These are phyloP conservation scores for Scenedesmus sp. DNA, from an alignment of 163 green algal species.

Conservation along the genomic window DNA sequence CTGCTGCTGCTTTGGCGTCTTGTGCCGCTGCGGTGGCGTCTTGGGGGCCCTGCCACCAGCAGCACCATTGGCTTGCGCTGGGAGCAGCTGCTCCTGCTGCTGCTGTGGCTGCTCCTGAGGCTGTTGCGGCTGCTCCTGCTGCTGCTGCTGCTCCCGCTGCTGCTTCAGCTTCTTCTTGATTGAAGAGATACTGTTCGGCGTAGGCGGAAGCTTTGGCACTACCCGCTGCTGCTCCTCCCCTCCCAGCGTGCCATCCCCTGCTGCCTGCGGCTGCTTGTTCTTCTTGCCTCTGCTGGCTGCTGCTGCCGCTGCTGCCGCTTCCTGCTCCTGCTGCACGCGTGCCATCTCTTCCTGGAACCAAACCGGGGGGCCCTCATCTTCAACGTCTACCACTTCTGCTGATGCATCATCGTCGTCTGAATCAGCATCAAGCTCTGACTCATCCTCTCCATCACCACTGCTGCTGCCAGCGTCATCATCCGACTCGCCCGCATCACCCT, in stretches of 20 bases:
- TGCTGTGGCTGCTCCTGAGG: slow-evolving; percentile 36
- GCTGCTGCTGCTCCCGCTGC: slow-evolving; percentile 32
- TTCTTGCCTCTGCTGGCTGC: background rate
- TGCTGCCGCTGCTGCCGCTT: slow-evolving; percentile 1
- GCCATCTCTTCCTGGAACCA: slow-evolving; percentile 41
- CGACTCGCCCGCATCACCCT: slow-evolving; percentile 53
- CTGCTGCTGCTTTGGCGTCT: slow-evolving; percentile 14
- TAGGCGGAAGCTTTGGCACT: background rate
- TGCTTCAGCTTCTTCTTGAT: slow-evolving; percentile 55
- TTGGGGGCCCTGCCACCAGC: slow-evolving; percentile 6
- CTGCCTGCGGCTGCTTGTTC: slow-evolving; percentile 10
- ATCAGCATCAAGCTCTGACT: slow-evolving; percentile 8
- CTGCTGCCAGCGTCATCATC: slow-evolving; percentile 24
- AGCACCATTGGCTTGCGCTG: slow-evolving; percentile 4
- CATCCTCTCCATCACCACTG: background rate
- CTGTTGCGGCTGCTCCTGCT: background rate
- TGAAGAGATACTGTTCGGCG: slow-evolving; percentile 24
- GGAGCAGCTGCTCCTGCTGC: slow-evolving; percentile 24
- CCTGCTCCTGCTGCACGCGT: slow-evolving; percentile 10
- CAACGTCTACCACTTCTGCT: slow-evolving; percentile 10
- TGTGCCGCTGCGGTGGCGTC: slow-evolving; percentile 22
- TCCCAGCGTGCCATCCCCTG: background rate
- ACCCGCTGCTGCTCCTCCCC: slow-evolving; percentile 20
- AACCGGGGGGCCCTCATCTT: background rate
- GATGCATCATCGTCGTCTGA: slow-evolving; percentile 21